phyloP scores from a whole-genome alignment of 2,329 filamentous ascomycete species.

The Aspergillus japonicus region DNA sequence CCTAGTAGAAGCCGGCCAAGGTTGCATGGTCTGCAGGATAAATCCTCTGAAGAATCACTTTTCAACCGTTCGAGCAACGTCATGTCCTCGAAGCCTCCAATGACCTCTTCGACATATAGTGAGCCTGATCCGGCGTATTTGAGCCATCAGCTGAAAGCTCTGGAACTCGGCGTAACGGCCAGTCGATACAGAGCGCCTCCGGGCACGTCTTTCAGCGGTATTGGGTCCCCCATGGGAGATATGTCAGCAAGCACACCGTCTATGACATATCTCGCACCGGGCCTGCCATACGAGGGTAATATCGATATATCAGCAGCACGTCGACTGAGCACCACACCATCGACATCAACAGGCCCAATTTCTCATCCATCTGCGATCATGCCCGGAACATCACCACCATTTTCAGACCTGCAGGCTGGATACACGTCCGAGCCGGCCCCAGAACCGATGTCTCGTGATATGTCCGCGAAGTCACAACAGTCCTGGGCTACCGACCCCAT shows the following conservation, averaged over 20 bases:
- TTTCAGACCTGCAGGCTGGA: slow-evolving; percentile 16
- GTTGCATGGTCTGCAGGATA: slow-evolving; percentile 24
- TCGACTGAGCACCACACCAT: slow-evolving; percentile 16
- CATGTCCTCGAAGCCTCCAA: background rate
- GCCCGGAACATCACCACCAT: slow-evolving; percentile 31
- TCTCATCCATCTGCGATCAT: slow-evolving; percentile 37
- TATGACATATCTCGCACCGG: slow-evolving; percentile 18
- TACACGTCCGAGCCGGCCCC: slow-evolving; percentile 31
- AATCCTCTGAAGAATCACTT: slow-evolving; percentile 33
- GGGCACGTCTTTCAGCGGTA: background rate
- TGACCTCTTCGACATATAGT: background rate
- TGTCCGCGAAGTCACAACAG: slow-evolving; percentile 34
- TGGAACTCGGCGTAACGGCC: background rate
- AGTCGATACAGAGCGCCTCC: background rate
- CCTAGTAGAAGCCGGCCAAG: slow-evolving; percentile 16
- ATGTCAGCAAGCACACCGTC: slow-evolving; percentile 30
- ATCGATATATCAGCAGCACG: slow-evolving; percentile 32
- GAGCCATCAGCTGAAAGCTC: background rate
- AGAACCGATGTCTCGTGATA: slow-evolving; percentile 35
- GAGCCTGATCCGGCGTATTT: background rate
- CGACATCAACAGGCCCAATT: slow-evolving; percentile 16
- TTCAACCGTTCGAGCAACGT: slow-evolving; percentile 13
- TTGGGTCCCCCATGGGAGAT: slow-evolving; percentile 17
- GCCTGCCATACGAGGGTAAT: slow-evolving; percentile 36
- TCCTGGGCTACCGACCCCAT: slow-evolving; percentile 41